These are phyloP conservation scores for Pyricularia sp. DNA, from an alignment of 2,329 filamentous ascomycete genomes.

Conservation along the genomic window DNA sequence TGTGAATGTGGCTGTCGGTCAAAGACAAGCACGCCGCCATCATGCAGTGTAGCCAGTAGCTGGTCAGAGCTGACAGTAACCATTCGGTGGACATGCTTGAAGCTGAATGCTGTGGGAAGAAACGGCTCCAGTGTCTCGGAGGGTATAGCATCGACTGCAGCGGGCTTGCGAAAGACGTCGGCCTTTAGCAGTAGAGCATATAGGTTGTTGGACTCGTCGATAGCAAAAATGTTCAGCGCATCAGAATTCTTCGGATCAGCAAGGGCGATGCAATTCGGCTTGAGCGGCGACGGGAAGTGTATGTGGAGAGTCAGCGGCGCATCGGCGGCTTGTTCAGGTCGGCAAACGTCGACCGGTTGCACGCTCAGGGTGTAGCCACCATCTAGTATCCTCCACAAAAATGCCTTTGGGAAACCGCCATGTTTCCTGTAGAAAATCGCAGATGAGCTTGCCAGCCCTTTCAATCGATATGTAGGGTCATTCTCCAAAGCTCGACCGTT, in stretches of 20 bases:
- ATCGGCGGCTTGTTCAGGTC: constrained; percentile 50
- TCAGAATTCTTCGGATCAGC: constrained; percentile 69
- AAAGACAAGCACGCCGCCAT: constrained; percentile 62
- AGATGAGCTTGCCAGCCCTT: constrained; percentile 62
- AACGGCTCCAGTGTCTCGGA: constrained; percentile 65
- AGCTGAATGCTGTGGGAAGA: constrained; percentile 57
- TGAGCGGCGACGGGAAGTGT: constrained; percentile 59
- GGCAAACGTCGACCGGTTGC: constrained; percentile 69
- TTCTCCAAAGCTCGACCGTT: constrained; percentile 50
- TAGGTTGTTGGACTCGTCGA: constrained; percentile 67
- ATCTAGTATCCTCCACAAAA: constrained; percentile 83
- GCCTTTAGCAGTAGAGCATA: constrained; percentile 74
- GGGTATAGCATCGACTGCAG: constrained; percentile 38
- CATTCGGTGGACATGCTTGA: constrained; percentile 70
- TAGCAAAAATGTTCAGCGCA: constrained; percentile 62
- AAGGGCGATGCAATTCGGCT: constrained; percentile 67
- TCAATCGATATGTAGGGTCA: constrained; percentile 51
- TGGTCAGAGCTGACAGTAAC: constrained; percentile 60
- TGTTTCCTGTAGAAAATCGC: constrained; percentile 75
- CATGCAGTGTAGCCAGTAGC: constrained; percentile 67
- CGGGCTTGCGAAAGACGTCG: constrained; percentile 63
- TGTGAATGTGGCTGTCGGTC: constrained; percentile 38
- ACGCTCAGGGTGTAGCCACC: constrained; percentile 70
- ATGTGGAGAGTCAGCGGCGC: constrained; percentile 66
- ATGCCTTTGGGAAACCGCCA: constrained; percentile 65